Evolutionary conservation across 2,329 filamentous ascomycete species (phyloP), one percentile per base, ranked within the genome.

Genomic region (Bipolaris gigantea): DNA sequence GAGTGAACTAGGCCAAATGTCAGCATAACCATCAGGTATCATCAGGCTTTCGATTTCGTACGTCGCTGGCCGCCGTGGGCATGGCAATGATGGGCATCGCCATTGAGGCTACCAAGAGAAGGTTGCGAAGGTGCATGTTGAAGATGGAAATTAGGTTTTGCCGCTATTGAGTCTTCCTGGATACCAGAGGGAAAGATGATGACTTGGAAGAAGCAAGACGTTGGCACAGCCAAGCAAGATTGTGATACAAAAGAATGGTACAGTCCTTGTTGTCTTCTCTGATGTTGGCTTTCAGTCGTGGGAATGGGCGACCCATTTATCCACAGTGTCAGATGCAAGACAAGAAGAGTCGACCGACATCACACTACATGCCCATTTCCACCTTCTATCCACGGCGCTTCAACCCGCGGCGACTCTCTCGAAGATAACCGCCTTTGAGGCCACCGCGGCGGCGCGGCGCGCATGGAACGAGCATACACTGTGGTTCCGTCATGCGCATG

Each of bases 391-490:
- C 51, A 52, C 52, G 34, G 57, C 54, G 54, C 54, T 57, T 62
- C 54, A 52, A 42, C 43, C 50, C 50, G 57, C 21, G 10, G 35
- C 16, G 10, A 33, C 34, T 11, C 15, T 45, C 38, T 23, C 4
- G 2, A 38, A 2, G 52, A 44, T 54, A 56, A 53, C 54, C 59
- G 55, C 56, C 51, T 60, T 41, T 15, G 40, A 57, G 53, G 47
- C 59, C 55, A 61, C 50, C 41, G 42, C 57, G 40, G 19, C 48
- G 21, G 49, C 34, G 10, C 13, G 1, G 13, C 5, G 0, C 36
- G 59, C 57, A 60, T 42, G 32, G 41, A 16, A 9, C 32, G 21
- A 38, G 49, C 48, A 59, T 27, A 47, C 15, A 44, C 18, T 34
- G 11, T 39, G 21, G 2, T 19, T 23, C 18, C 5, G 21, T 40